Evolutionary conservation across 2,329 filamentous ascomycete genomes (phyloP), one percentile per base, ranked within the genome.

Genomic region (Colletotrichum zoysiae): DNA sequence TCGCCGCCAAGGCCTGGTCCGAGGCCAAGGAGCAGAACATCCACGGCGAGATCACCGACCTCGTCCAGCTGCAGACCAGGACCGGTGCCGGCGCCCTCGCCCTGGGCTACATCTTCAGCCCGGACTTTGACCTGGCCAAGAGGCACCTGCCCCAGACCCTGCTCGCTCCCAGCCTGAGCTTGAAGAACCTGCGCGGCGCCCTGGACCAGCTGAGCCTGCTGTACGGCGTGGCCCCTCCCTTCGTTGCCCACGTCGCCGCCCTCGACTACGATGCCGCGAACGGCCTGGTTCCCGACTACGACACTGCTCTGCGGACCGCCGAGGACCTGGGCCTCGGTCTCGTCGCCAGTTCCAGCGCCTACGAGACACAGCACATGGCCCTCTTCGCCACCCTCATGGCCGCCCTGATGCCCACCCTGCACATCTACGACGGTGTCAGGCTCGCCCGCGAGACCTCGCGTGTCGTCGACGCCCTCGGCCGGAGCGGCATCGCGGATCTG

Each of bases 81-180:
- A 90, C 92, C 68, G 96, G 96, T 71, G 96, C 96, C 65, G 96
- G 95, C 67, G 91, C 93, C 75, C 93, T 98, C 79, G 95, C 96
- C 30, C 88, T 99, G 60, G 96, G 96, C 69, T 99, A 99, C 84
- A 93, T 98, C 81, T 99, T 98, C 87, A 98, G 95, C 73, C 94
- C 94, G 78, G 96, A 99, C 83, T 98, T 97, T 78, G 95, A 98
- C 81, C 83, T 97, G 78, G 90, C 89, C 85, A 98, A 96, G 87
- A 91, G 95, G 76, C 91, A 96, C 79, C 91, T 98, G 70, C 95
- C 96, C 3, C 96, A 99, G 87, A 91, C 94, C 20, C 91, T 99
- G 74, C 84, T 99, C 74, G 95, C 95, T 12, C 94, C 95, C 3
- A 95, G 95, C 0, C 91, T 93, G 57, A 95, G 92, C 75, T 86